These are phyloP conservation scores for Hirschfeldia incana DNA, from an alignment of 345 rosid species.

Conservation along the genomic window DNA sequence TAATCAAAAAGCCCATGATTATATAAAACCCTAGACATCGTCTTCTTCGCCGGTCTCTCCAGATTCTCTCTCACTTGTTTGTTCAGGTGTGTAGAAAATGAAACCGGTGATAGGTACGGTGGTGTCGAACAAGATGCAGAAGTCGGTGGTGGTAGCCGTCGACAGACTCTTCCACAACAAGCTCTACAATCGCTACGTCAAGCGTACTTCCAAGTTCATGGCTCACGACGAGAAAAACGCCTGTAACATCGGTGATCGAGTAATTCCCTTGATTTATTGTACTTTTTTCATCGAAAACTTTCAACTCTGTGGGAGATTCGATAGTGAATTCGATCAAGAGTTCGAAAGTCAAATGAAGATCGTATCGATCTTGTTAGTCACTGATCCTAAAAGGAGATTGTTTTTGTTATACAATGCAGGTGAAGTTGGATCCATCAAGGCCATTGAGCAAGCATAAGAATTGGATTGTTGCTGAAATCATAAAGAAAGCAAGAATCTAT, in stretches of 20 bases:
- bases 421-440: constrained; percentile 85
- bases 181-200: constrained; percentile 74
- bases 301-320: not conserved
- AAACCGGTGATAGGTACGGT: constrained; percentile 43
- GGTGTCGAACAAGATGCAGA: constrained; percentile 49
- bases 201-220: constrained; percentile 95
- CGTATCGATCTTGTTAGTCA: not conserved
- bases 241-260: constrained; percentile 89
- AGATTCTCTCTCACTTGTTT: not conserved
- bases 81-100: constrained; percentile 20
- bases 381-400: not conserved
- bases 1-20: constrained; percentile 9
- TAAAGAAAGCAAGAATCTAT: constrained; percentile 79
- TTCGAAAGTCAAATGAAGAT: no score
- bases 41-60: constrained; percentile 6
- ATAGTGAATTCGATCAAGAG: not conserved
- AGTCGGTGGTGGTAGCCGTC: constrained; percentile 82
- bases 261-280: constrained; percentile 31
- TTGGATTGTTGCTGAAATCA: constrained; percentile 89
- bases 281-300: no score
- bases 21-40: constrained; percentile 19
- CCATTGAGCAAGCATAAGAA: constrained; percentile 91
- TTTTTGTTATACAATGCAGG: constrained; percentile 38
- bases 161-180: constrained; percentile 85
- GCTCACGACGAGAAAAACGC: constrained; percentile 77